Evolutionary conservation across 2,329 filamentous ascomycete genomes (phyloP).

Genomic region (Pseudopithomyces chartarum): DNA sequence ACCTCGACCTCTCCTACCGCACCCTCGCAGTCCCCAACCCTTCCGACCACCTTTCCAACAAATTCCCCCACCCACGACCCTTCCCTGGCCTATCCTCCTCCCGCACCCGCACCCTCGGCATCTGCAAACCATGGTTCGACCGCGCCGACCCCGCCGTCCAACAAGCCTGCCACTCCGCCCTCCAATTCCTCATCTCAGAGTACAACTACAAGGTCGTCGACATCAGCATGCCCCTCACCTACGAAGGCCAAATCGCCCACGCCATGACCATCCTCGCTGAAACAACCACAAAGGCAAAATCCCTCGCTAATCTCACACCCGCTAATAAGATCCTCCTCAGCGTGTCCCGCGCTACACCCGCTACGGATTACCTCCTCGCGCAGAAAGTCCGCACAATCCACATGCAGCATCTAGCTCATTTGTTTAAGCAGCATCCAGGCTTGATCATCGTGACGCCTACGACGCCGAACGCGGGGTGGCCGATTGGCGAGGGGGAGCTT

Average conservation of each 20-base stretch:
- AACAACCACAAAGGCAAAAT: constrained; percentile 57
- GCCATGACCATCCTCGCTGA: constrained; percentile 78
- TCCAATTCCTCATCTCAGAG: constrained; percentile 61
- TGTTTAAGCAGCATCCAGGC: constrained; percentile 74
- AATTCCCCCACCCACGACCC: constrained; percentile 64
- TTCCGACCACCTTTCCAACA: constrained; percentile 61
- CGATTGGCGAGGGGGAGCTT: constrained; percentile 67
- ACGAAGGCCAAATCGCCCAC: constrained; percentile 77
- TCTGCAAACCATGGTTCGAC: constrained; percentile 72
- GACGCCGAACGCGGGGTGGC: constrained; percentile 76
- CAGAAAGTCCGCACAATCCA: constrained; percentile 75
- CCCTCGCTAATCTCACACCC: constrained; percentile 63
- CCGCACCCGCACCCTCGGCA: constrained; percentile 67
- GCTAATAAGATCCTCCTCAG: constrained; percentile 73
- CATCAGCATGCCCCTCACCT: constrained; percentile 68
- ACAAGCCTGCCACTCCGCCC: constrained; percentile 63
- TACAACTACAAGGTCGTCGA: constrained; percentile 62
- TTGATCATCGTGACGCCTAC: constrained; percentile 81
- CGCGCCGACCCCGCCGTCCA: constrained; percentile 68
- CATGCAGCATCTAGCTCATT: constrained; percentile 76
- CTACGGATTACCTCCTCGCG: constrained; percentile 72
- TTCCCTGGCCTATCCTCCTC: constrained; percentile 35
- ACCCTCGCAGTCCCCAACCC: constrained; percentile 76
- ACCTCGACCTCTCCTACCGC: constrained; percentile 82
- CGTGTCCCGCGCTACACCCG: constrained; percentile 67